Percentiles rank a stretch among this genome's conserved stretches.
These are phyloP conservation scores for Paulownia fortunei DNA, from an alignment of 257 asterid species.

Conservation along the genomic window DNA sequence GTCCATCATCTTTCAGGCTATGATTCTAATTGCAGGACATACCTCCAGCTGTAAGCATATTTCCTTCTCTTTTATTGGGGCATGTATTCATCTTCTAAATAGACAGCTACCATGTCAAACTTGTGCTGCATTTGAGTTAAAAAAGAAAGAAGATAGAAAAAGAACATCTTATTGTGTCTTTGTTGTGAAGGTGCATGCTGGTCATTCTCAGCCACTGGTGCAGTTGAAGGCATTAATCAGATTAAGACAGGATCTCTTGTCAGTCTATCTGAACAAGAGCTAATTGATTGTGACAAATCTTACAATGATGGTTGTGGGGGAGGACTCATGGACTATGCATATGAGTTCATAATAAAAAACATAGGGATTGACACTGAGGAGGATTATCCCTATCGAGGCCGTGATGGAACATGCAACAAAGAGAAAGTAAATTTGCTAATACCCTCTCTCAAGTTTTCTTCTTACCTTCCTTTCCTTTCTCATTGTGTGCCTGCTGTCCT, in stretches of 20 bases:
- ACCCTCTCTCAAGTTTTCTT: background rate
- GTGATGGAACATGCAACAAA: constrained; percentile 64
- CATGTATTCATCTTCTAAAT: background rate
- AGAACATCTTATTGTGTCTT: constrained; percentile 3
- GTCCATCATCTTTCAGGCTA: background rate
- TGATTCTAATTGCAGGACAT: background rate
- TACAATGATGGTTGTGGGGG: constrained; percentile 87
- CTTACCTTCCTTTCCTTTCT: background rate
- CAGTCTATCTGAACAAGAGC: constrained; percentile 95
- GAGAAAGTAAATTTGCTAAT: constrained; percentile 54
- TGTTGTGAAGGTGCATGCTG: constrained; percentile 83
- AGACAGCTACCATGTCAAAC: background rate
- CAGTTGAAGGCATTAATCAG: constrained; percentile 90
- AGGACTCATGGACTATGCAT: constrained; percentile 94
- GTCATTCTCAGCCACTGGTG: constrained; percentile 98
- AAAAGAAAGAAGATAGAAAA: background rate
- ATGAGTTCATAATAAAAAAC: constrained; percentile 66
- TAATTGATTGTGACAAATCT: constrained; percentile 83
- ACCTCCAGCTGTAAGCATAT: background rate
- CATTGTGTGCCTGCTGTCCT: background rate
- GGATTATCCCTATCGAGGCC: constrained; percentile 75
- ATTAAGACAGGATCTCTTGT: constrained; percentile 78
- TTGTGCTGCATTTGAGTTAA: background rate
- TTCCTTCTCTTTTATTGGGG: background rate
- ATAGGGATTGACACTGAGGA: constrained; percentile 86